Conservation (phyloP, 148 eudicot species). For the Drosera capensis region DNA sequence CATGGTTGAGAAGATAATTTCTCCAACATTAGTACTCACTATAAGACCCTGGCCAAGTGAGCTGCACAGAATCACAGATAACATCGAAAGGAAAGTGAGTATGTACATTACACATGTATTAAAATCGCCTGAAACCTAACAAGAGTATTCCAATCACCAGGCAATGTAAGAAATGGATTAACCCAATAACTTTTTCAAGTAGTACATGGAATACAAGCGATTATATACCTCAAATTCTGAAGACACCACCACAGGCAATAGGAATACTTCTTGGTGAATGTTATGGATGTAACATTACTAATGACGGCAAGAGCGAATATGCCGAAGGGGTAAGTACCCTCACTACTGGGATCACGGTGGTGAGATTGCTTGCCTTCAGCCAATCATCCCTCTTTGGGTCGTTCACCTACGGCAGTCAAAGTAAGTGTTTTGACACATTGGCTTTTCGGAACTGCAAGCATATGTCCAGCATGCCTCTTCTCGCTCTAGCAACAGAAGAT, state of each 20-base stretch:
- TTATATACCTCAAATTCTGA: constrained; percentile 51
- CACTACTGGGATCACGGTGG: constrained; percentile 31
- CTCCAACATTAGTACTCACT: constrained; percentile 56
- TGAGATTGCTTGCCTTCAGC: constrained; percentile 46
- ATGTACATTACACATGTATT: neutral
- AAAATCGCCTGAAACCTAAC: neutral
- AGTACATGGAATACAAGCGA: too few species aligned
- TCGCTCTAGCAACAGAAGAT: constrained; percentile 57
- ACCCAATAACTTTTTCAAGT: too few species aligned
- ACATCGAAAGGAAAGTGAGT: neutral
- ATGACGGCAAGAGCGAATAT: constrained; percentile 50
- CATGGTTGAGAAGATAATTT: constrained; percentile 46
- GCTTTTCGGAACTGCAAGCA: constrained; percentile 19
- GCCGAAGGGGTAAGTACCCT: constrained; percentile 38
- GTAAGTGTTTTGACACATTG: constrained; percentile 24
- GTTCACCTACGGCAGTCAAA: constrained; percentile 34
- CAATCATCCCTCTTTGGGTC: constrained; percentile 29
- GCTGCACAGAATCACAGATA: constrained; percentile 38
- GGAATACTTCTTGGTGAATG: constrained; percentile 47
- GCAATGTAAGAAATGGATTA: too few species aligned
- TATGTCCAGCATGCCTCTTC: constrained; percentile 69
- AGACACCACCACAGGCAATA: constrained; percentile 97
- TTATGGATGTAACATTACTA: constrained; percentile 23
- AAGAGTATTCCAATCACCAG: too few species aligned
- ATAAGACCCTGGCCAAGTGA: constrained; percentile 49